Base-by-base conservation (phyloP, 2,329 filamentous ascomycete species). In the Dendrostoma leiphaemia region DNA sequence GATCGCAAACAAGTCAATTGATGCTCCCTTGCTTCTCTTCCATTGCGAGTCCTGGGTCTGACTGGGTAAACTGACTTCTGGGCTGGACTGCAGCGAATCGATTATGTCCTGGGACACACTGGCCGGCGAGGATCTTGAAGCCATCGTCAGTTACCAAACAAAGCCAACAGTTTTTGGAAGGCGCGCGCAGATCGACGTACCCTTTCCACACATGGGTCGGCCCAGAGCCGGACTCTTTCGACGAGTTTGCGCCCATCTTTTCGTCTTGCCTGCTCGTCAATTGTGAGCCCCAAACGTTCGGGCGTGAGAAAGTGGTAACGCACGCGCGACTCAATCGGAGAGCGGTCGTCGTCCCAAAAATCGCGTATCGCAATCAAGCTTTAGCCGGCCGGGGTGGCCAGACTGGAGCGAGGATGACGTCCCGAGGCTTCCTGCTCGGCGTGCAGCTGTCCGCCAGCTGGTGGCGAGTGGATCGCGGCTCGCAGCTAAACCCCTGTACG, bases 11-110 rank as follows among this genome's bases (percentile, higher is more conserved):
- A 19, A 9, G 51, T 29, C 17, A 26, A 40, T 19, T 37, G n/a
- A 37, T 10, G 7, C 13, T 23, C 28, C 2, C 7, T 17, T 17
- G 6, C 28, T 4, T 21, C 15, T 37, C 10, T 28, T 6, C 19
- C n/a, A 23, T 17, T 32, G 4, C 24, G n/a, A 40, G 34, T 44
- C 26, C 19, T 24, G 13, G 32, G 10, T 15, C 7, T 29, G 17
- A 7, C 24, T 35, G 46, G 51, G 21, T n/a, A 19, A 21, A 47
- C 23, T 28, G n/a, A 96, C 92, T 84, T 97, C 91, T 64, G 88
- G 82, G 76, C 85, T 96, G 59, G 84, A 83, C 71, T 96, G 90
- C 58, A 97, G 80, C 58, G 86, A 85, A 66, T 96, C 86, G 65
- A 95, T 81, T 66, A 97, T 79, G 67, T 89, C 86, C 67, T 90